A percentile compares a stretch with the other conserved stretches of the same genome.
Evolutionary conservation across 345 rosid genomes (phyloP).

Genomic region (Lepidium africanum): DNA sequence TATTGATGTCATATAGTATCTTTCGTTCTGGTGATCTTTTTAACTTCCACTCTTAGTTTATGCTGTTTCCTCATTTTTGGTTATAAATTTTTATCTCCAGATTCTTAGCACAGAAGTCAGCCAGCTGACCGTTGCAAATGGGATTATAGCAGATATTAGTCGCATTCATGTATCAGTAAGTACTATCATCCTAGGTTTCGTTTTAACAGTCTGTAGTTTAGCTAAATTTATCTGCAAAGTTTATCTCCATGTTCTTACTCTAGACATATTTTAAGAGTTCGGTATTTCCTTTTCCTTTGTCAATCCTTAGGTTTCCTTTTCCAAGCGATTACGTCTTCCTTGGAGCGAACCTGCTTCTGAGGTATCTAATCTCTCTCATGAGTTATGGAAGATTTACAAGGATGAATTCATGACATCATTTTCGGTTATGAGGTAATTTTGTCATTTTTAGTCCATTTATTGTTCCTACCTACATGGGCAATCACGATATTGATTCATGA

Average conservation of each 20-base stretch:
- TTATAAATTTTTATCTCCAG: constrained; percentile 28
- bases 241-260: constrained; percentile 4
- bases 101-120: constrained; percentile 61
- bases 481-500: background rate
- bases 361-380: constrained; percentile 40
- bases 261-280: constrained; percentile 6
- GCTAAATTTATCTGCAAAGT: background rate
- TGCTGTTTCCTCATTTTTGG: background rate
- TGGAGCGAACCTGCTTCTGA: constrained; percentile 42
- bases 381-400: constrained; percentile 78
- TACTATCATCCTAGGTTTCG: background rate
- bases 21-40: background rate
- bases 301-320: constrained; percentile 60
- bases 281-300: constrained; percentile 11
- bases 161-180: constrained; percentile 77
- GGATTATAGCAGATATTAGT: constrained; percentile 62
- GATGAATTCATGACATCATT: constrained; percentile 75
- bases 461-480: background rate
- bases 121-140: constrained; percentile 59
- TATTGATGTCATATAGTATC: background rate
- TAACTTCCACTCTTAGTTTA: background rate
- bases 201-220: background rate
- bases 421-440: constrained; percentile 75
- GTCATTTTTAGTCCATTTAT: background rate
- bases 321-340: constrained; percentile 79